These are phyloP conservation scores for Saccharomycopsis schoenii DNA, from an alignment of 805 yeast species.

Conservation along the genomic window DNA sequence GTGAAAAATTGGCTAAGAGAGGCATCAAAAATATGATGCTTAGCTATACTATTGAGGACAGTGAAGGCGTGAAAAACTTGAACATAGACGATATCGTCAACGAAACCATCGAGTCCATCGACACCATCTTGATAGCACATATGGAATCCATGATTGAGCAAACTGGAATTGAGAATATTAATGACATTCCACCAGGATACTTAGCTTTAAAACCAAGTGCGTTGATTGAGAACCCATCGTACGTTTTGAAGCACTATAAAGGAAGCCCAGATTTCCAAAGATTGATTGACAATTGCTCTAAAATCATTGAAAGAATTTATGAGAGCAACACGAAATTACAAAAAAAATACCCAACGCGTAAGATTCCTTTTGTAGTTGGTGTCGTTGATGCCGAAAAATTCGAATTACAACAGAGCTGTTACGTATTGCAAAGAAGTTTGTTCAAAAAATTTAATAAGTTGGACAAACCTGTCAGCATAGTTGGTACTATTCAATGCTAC, in stretches of 20 bases:
- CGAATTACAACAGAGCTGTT: conserved; percentile 84
- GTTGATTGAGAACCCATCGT: conserved; percentile 64
- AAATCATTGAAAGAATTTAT: conserved; percentile 47
- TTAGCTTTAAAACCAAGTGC: conserved; percentile 94
- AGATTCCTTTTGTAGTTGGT: conserved; percentile 61
- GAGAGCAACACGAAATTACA: conserved; percentile 42
- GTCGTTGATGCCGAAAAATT: conserved; percentile 89
- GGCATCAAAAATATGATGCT: conserved; percentile 93
- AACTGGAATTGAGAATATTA: conserved; percentile 29
- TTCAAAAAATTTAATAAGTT: conserved; percentile 61
- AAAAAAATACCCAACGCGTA: conserved; percentile 48
- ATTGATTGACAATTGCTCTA: conserved; percentile 56
- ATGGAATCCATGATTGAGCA: conserved; percentile 47
- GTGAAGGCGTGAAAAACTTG: conserved; percentile 61
- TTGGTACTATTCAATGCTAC: conserved; percentile 92
- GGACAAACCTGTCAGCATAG: conserved; percentile 51
- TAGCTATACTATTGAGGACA: conserved; percentile 87
- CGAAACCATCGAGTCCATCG: conserved; percentile 59
- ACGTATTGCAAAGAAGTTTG: conserved; percentile 75
- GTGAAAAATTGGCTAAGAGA: conserved; percentile 51
- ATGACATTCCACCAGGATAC: conserved; percentile 79
- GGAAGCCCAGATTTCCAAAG: conserved; percentile 41
- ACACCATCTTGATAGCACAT: conserved; percentile 60
- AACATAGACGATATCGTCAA: conserved; percentile 49
- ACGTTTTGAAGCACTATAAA: conserved; percentile 52